These are phyloP conservation scores for Hysterangium stoloniferum DNA, from an alignment of 768 basidiomycete species.

Conservation along the genomic window DNA sequence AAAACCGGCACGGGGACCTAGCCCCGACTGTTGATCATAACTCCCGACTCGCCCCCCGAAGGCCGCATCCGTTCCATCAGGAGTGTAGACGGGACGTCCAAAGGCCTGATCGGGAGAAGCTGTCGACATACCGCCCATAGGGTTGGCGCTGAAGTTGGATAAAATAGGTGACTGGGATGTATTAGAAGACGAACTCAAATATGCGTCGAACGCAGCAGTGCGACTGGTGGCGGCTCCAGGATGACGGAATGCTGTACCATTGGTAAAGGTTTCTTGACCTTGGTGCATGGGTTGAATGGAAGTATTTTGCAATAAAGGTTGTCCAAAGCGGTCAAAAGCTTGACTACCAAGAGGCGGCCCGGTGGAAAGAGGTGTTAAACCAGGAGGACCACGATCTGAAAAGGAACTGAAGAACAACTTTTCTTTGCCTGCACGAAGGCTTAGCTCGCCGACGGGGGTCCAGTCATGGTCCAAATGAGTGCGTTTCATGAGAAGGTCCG, in stretches of 20 bases:
- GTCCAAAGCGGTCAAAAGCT: conserved; percentile 3
- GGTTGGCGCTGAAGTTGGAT: conserved; percentile 60
- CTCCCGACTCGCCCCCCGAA: conserved; percentile 26
- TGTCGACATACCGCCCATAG: conserved; percentile 29
- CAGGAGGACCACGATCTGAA: background rate
- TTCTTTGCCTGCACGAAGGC: conserved; percentile 42
- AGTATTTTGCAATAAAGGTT: background rate
- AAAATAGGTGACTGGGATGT: conserved; percentile 62
- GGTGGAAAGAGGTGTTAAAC: conserved; percentile 18
- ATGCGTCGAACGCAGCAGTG: background rate
- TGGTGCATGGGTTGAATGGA: background rate
- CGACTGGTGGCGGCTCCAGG: background rate
- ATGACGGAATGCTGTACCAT: background rate
- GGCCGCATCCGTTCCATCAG: conserved; percentile 31
- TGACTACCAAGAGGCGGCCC: conserved; percentile 33
- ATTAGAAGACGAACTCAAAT: conserved; percentile 29
- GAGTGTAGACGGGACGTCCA: conserved; percentile 34
- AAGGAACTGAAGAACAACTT: conserved; percentile 59
- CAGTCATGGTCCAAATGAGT: conserved; percentile 61
- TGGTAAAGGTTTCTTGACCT: background rate
- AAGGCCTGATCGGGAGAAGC: conserved; percentile 55
- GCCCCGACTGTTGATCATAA: background rate
- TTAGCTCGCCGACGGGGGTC: conserved; percentile 55
- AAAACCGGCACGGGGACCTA: background rate
- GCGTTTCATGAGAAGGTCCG: conserved; percentile 79